Evolutionary conservation across 805 yeast genomes (phyloP).

Genomic region (Cyberlindnera suaveolens): DNA sequence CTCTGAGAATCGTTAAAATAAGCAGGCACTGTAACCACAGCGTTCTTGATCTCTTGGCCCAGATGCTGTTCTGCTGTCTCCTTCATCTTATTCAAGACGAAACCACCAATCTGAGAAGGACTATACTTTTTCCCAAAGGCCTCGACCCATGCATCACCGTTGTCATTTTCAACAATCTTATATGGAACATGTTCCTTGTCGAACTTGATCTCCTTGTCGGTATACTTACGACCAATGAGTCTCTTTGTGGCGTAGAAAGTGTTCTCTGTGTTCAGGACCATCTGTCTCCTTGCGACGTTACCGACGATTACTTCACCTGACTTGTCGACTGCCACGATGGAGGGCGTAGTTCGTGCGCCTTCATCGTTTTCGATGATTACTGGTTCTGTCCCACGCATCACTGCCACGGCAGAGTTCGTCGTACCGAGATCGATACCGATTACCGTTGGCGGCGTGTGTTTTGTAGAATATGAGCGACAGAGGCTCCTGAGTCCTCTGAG

Average conservation of each 20-base stretch:
- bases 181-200: conserved; percentile 62
- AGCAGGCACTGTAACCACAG: conserved; percentile 82
- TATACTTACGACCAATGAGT: conserved; percentile 66
- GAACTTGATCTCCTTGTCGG: conserved; percentile 63
- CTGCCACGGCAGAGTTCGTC: conserved; percentile 81
- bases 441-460: conserved; percentile 27
- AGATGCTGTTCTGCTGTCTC: conserved; percentile 54
- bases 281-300: conserved; percentile 70
- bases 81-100: conserved; percentile 58
- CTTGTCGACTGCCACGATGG: conserved; percentile 62
- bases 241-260: conserved; percentile 81
- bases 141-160: conserved; percentile 66
- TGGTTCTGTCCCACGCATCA: conserved; percentile 58
- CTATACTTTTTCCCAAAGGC: conserved; percentile 40
- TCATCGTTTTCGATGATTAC: conserved; percentile 69
- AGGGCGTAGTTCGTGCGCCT: conserved; percentile 76
- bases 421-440: conserved; percentile 84
- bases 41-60: conserved; percentile 51
- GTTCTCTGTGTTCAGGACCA: conserved; percentile 66
- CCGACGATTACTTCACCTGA: conserved; percentile 49
- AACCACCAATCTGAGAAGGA: conserved; percentile 70
- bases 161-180: conserved; percentile 46
- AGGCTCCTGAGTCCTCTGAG: background rate
- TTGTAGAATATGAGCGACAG: background rate
- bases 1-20: conserved; percentile 79